phyloP scores from a whole-genome alignment of 2,329 filamentous ascomycete genomes.

The Xylaria sp. region DNA sequence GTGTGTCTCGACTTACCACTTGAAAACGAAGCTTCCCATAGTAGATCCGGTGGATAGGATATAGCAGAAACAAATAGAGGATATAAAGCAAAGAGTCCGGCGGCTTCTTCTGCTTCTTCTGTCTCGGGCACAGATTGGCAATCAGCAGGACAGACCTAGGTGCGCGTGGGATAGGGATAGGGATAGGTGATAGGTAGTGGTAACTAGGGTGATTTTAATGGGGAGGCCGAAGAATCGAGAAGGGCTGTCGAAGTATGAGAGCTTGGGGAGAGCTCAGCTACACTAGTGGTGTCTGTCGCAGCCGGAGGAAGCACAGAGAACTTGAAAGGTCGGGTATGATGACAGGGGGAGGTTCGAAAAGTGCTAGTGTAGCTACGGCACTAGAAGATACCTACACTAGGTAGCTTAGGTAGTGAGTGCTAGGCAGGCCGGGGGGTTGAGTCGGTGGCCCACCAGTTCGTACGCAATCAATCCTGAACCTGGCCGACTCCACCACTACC shows the following conservation, averaged over 20 bases:
- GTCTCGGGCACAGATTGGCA: constrained; percentile 4
- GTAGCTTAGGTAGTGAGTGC: neutral
- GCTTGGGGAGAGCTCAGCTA: constrained; percentile 21
- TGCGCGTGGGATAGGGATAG: neutral
- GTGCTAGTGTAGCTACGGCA: too few relatives aligned
- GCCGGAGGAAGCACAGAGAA: constrained; percentile 27
- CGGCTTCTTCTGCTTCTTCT: constrained; percentile 4
- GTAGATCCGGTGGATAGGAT: constrained; percentile 27
- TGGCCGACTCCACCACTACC: neutral
- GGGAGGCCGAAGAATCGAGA: constrained; percentile 14
- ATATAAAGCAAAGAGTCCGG: neutral
- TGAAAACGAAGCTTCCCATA: constrained; percentile 74
- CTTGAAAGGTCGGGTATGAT: neutral
- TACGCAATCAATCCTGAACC: neutral
- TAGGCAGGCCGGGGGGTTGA: neutral
- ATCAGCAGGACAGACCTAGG: neutral
- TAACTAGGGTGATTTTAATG: neutral
- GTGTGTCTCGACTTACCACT: constrained; percentile 62
- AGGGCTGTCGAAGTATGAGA: constrained; percentile 13
- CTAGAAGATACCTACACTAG: neutral
- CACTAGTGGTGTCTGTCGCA: constrained; percentile 11
- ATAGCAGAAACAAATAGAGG: constrained; percentile 1
- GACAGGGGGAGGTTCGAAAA: too few relatives aligned
- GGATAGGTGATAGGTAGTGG: neutral
- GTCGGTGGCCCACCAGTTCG: constrained; percentile 3